Evolutionary conservation across 805 yeast genomes (phyloP).

Genomic region (Vanderwaltozyma verrucispora): DNA sequence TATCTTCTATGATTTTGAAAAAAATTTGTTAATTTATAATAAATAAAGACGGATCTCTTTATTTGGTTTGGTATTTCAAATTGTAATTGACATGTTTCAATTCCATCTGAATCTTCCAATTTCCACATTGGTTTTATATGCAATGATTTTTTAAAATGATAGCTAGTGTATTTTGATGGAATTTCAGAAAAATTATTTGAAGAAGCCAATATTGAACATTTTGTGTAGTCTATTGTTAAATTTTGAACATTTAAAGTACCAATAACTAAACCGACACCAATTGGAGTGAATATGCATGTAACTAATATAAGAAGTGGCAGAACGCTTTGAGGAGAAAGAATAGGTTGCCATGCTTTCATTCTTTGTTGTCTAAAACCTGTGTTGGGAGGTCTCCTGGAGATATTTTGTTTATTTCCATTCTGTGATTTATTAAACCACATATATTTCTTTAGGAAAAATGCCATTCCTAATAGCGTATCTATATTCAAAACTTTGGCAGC

Average conservation of each 20-base stretch:
- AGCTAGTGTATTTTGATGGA: slow-evolving; percentile 46
- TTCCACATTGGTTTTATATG: slow-evolving; percentile 52
- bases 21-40: slow-evolving; percentile 82
- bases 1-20: slow-evolving; percentile 93
- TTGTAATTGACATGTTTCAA: slow-evolving; percentile 48
- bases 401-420: neutral
- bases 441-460: no score
- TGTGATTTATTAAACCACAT: neutral
- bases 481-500: no score
- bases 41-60: slow-evolving; percentile 61
- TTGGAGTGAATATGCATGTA: slow-evolving; percentile 76
- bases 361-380: slow-evolving; percentile 74
- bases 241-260: slow-evolving; percentile 77
- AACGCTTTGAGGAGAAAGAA: slow-evolving; percentile 83
- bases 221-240: slow-evolving; percentile 61
- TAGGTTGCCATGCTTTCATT: slow-evolving; percentile 65
- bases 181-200: slow-evolving; percentile 35
- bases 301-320: slow-evolving; percentile 69
- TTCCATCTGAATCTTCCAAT: slow-evolving; percentile 33
- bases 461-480: no score
- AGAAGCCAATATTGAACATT: slow-evolving; percentile 48
- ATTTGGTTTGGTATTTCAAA: slow-evolving; percentile 67
- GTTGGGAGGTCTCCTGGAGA: slow-evolving; percentile 49
- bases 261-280: slow-evolving; percentile 75
- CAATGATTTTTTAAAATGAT: slow-evolving; percentile 46